These are phyloP conservation scores for Boletus semigastroideus DNA, from an alignment of 1,284 basidiomycete species.

Conservation along the genomic window DNA sequence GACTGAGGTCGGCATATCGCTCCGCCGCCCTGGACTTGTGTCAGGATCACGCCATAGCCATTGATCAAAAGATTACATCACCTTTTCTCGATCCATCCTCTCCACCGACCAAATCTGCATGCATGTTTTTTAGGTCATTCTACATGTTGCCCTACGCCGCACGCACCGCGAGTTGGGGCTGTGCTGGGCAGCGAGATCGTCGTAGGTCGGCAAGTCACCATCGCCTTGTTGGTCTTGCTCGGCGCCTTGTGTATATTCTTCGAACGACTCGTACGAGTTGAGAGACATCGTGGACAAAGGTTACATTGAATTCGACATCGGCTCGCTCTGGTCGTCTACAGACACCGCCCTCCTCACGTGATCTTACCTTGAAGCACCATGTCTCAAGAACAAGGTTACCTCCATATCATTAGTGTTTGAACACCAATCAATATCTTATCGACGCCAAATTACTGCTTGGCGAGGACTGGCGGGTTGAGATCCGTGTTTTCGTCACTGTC, in stretches of 20 bases:
- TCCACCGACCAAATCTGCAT: constrained; percentile 75
- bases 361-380: not conserved
- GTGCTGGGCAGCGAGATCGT: constrained; percentile 66
- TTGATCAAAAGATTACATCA: constrained; percentile 44
- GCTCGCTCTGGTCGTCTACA: not conserved
- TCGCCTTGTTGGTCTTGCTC: constrained; percentile 61
- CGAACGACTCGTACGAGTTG: constrained; percentile 22
- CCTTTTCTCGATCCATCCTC: constrained; percentile 84
- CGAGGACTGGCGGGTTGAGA: not conserved
- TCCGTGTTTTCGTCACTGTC: not conserved
- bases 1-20: constrained; percentile 63
- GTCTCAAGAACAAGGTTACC: not conserved
- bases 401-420: not conserved
- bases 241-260: constrained; percentile 28
- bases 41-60: constrained; percentile 4
- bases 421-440: not conserved
- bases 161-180: constrained; percentile 74
- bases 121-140: constrained; percentile 3
- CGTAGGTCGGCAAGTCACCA: constrained; percentile 71
- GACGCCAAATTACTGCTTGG: not conserved
- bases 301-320: not conserved
- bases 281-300: constrained; percentile 16
- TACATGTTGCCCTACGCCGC: not conserved
- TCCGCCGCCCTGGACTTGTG: constrained; percentile 65
- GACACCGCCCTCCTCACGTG: constrained; percentile 8